phyloP scores from a whole-genome alignment of 23 red algal genomes.

The Gracilaria caudata region DNA sequence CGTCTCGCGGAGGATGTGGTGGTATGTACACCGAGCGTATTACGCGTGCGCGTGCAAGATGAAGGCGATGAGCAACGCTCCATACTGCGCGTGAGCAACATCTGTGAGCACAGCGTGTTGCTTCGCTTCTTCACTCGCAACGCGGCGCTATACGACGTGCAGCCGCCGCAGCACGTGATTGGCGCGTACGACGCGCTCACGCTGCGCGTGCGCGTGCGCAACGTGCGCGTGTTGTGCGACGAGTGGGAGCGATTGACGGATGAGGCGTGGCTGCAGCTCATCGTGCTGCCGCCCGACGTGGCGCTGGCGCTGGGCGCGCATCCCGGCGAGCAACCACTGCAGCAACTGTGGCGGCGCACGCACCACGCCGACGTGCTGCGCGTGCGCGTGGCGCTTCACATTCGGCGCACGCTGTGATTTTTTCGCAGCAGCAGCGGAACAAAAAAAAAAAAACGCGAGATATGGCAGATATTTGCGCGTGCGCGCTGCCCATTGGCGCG shows the following conservation, averaged over 20 bases:
- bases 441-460: background rate
- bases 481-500: no score
- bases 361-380: no score
- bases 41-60: background rate
- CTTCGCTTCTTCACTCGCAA: background rate
- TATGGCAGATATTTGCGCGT: background rate
- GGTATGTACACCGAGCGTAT: background rate
- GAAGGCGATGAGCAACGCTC: background rate
- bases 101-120: background rate
- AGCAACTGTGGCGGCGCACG: no score
- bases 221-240: conserved; percentile 6
- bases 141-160: background rate
- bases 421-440: background rate
- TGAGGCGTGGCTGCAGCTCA: background rate
- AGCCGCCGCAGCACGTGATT: background rate
- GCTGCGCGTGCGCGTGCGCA: background rate
- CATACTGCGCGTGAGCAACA: background rate
- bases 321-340: background rate
- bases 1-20: background rate
- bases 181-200: background rate
- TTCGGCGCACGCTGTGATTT: no score
- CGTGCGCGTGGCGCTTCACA: conserved; percentile 10
- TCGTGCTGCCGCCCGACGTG: background rate
- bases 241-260: background rate
- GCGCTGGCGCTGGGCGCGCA: background rate